phyloP scores from a whole-genome alignment of 306 rosid genomes.

The Cicer bijugum region DNA sequence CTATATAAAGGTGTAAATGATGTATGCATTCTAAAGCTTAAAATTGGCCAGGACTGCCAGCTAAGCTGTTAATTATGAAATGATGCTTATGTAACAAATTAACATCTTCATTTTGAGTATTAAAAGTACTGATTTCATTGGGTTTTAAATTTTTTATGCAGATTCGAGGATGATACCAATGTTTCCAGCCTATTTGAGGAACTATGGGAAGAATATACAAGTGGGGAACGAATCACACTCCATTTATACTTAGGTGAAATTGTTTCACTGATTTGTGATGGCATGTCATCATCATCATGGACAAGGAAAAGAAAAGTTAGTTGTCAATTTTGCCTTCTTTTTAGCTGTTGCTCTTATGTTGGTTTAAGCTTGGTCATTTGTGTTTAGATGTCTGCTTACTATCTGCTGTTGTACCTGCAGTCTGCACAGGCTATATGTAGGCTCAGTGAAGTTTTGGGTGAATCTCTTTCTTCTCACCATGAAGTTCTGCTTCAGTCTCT shows the following conservation, averaged over 20 bases:
- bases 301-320: conserved; percentile 79
- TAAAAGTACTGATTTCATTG: conserved; percentile 20
- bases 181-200: conserved; percentile 83
- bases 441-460: conserved; percentile 94
- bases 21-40: conserved; percentile 30
- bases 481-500: conserved; percentile 74
- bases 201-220: conserved; percentile 95
- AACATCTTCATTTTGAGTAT: conserved; percentile 19
- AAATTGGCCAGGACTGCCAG: neutral
- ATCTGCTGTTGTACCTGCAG: conserved; percentile 56
- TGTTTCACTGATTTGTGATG: conserved; percentile 74
- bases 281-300: conserved; percentile 88
- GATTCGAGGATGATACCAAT: conserved; percentile 84
- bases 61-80: conserved; percentile 13
- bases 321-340: conserved; percentile 38
- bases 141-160: conserved; percentile 44
- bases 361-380: conserved; percentile 29
- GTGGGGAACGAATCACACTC: conserved; percentile 89
- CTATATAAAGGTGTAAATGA: conserved; percentile 1
- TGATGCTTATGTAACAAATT: conserved; percentile 22
- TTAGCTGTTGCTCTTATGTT: conserved; percentile 35
- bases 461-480: conserved; percentile 74
- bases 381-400: conserved; percentile 41
- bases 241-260: conserved; percentile 81
- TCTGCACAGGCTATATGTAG: conserved; percentile 83